Evolutionary conservation across 305 asterid genomes (phyloP).

Genomic region (Stenogyne calaminthoides): DNA sequence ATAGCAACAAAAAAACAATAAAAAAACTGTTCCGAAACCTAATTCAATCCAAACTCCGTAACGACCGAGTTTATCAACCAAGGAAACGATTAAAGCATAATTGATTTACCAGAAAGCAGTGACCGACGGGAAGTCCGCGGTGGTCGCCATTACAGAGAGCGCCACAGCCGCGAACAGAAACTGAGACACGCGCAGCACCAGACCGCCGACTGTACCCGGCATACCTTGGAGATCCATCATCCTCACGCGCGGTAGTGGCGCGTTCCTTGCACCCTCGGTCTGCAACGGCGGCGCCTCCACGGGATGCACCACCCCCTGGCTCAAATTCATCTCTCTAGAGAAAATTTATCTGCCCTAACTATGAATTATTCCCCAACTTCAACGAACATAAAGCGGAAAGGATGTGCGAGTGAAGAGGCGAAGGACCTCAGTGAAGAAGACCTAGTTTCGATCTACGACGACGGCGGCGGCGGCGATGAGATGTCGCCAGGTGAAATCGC

Average conservation of each 20-base stretch:
- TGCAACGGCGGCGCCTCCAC: constrained; percentile 66
- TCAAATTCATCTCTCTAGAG: constrained; percentile 42
- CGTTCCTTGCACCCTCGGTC: constrained; percentile 76
- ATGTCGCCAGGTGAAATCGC: constrained; percentile 15
- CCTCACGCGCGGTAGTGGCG: constrained; percentile 72
- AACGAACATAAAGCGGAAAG: constrained; percentile 6
- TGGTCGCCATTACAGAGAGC: constrained; percentile 82
- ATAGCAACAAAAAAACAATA: not conserved
- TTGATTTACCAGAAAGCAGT: constrained; percentile 84
- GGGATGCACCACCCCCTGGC: constrained; percentile 66
- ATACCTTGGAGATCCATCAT: constrained; percentile 94
- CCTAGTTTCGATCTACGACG: constrained; percentile 26
- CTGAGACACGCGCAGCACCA: constrained; percentile 72
- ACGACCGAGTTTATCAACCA: not conserved
- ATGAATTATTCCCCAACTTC: constrained; percentile 25
- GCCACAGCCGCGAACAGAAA: constrained; percentile 73
- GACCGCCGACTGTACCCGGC: constrained; percentile 95
- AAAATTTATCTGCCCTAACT: constrained; percentile 13
- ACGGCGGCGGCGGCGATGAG: constrained; percentile 33
- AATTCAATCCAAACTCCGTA: not conserved
- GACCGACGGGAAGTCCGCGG: constrained; percentile 89
- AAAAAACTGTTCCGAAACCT: not conserved
- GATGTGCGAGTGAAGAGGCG: not conserved
- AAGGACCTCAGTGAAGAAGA: not conserved
- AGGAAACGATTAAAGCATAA: not conserved